A percentile compares a stretch with the other conserved stretches of the same genome.
Conservation (phyloP, 2,329 filamentous ascomycete species). For the Atkinsonella texensis region DNA sequence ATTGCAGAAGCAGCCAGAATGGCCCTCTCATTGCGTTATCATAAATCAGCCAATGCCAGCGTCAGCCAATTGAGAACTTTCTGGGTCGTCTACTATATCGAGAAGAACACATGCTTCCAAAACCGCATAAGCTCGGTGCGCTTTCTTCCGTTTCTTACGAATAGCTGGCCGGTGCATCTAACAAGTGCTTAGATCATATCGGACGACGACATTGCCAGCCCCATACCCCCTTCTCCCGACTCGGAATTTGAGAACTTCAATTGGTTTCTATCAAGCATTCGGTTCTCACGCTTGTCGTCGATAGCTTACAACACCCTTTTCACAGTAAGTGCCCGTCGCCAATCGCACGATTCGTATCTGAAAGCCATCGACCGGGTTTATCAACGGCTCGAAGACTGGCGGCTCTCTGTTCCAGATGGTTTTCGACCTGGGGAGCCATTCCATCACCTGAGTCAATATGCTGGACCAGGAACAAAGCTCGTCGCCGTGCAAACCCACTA, state of each 20-base stretch:
- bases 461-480: constrained; percentile 8
- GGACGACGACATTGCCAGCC: constrained; percentile 25
- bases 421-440: constrained; percentile 19
- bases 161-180: background rate
- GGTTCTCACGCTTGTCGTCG: constrained; percentile 20
- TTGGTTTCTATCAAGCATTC: constrained; percentile 21
- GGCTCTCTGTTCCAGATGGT: constrained; percentile 14
- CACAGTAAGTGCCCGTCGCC: constrained; percentile 20
- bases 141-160: background rate
- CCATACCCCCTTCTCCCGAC: constrained; percentile 21
- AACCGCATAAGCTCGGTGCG: constrained; percentile 20
- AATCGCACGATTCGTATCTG: constrained; percentile 8
- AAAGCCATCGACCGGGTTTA: constrained; percentile 14
- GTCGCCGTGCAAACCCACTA: constrained; percentile 17
- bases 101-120: constrained; percentile 23
- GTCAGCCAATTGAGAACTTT: constrained; percentile 17
- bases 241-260: constrained; percentile 20
- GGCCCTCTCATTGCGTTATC: constrained; percentile 19
- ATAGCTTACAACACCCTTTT: constrained; percentile 22
- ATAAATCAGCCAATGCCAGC: constrained; percentile 11
- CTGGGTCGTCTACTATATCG: constrained; percentile 27
- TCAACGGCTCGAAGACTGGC: constrained; percentile 20
- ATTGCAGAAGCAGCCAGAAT: constrained; percentile 23
- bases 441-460: constrained; percentile 8
- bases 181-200: constrained; percentile 16